phyloP scores from a whole-genome alignment of 2,329 filamentous ascomycete species.

The Alternaria gaisen region DNA sequence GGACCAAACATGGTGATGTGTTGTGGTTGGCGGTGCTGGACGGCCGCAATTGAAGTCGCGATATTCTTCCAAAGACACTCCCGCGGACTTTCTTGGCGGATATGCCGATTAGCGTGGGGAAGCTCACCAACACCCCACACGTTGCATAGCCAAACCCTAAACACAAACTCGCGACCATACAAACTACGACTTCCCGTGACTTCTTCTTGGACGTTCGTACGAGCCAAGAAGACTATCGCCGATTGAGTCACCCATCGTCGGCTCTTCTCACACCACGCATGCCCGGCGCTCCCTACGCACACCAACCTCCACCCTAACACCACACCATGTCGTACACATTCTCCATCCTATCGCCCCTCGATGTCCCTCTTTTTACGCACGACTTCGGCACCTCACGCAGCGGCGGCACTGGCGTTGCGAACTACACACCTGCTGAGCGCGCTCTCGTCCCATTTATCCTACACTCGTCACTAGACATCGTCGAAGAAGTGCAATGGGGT shows the following conservation, averaged over 20 bases:
- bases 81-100: conserved; percentile 44
- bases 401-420: conserved; percentile 89
- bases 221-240: neutral
- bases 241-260: neutral
- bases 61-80: conserved; percentile 38
- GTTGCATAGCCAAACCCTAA: neutral
- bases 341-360: conserved; percentile 91
- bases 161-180: conserved; percentile 4
- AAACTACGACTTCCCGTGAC: neutral
- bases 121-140: conserved; percentile 20
- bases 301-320: neutral
- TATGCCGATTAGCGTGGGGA: conserved; percentile 37
- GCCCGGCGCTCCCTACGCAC: neutral
- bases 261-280: neutral
- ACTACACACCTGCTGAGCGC: conserved; percentile 86
- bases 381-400: conserved; percentile 97
- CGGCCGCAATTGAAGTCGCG: conserved; percentile 19
- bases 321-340: conserved; percentile 94
- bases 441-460: conserved; percentile 98
- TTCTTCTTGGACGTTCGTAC: neutral
- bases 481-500: conserved; percentile 96
- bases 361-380: conserved; percentile 95
- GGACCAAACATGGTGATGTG: conserved; percentile 51
- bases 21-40: conserved; percentile 20
- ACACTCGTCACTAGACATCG: conserved; percentile 91